Evolutionary conservation across 2,329 filamentous ascomycete genomes (phyloP), one percentile per base, ranked within the genome.

Genomic region (Aspergillus fischeri): DNA sequence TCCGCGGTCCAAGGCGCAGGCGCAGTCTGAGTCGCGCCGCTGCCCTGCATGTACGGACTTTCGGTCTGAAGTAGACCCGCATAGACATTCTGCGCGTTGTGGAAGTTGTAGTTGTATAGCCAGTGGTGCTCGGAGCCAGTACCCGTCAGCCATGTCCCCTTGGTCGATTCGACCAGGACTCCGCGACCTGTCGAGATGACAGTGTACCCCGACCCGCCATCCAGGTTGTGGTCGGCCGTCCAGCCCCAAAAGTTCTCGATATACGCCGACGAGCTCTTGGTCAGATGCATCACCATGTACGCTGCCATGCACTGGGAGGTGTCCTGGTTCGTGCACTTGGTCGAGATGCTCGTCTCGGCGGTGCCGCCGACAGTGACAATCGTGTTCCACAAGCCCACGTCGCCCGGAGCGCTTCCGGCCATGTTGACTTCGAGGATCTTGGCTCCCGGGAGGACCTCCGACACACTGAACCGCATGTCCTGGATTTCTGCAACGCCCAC

Each of bases 221-320:
- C 74, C 38, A 85, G 71, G 58, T 80, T 79, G 67, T 81, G 79
- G 60, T 81, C 65, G 3, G 77, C 76, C 17, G 74, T 80, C 79
- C 79, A 81, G 3, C 75, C 68, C 79, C 79, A 78, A 55, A 79
- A 71, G 62, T 84, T 83, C 65, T 86, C 82, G 45, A 84, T 73
- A 60, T 85, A 84, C 3, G 77, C 78, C 1, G 78, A 78, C 0
- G 78, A 76, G 0, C 68, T 71, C 11, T 71, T 57, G 0, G 78
- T 79, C 20, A 85, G 70, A 62, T 86, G 82, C 51, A 86, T 71
- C 53, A 83, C 68, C 35, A 78, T 69, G 54, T 77, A 81, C 0
- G 80, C 78, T 1, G 77, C 81, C 66, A 78, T 80, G 68, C 81
- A 83, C 42, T 70, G 60, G 32, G 66, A 68, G 0, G 75, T 69